Evolutionary conservation across 202 grass and related monocot species (phyloP), one percentile per base, ranked within the genome.

Genomic region (Schoenoplectus triqueter): DNA sequence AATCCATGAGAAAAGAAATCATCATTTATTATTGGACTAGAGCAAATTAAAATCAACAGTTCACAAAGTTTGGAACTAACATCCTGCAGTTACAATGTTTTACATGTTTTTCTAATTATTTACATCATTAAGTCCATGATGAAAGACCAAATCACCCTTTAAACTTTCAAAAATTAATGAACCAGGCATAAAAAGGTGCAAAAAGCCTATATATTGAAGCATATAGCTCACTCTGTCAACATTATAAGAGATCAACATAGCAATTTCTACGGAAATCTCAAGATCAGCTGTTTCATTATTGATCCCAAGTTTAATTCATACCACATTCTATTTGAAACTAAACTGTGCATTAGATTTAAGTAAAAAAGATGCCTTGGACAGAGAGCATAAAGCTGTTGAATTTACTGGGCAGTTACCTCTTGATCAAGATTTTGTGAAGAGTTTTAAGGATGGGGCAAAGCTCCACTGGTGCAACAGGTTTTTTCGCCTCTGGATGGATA

Each of bases 371-470:
- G 17, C 73, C 10, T 22, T 14, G 6, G 61, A 78, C 65, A 63
- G 39, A 39, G 39, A 79, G 45, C 39, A 85, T 52, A 1, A n/a
- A 60, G 80, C 0, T 59, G 21, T 62, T 7, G 14, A 50, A 66
- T 78, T 78, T 78, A 80, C 51, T 64, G 14, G 9, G 39, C 56
- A 31, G 14, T 31, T 74, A 96, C 96, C 96, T 99, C 64, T 87
- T 94, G 80, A 99, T 99, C 84, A 99, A 88, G 86, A 99, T 99
- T 88, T 89, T 99, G 77, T 99, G 82, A 39, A 99, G 93, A 14
- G 84, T 92, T 85, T 95, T 99, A 84, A 99, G 82, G 64, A 99
- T 99, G 8, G 96, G 96, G 84, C 96, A 99, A 83, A 99, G 89
- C 79, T 99, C 93, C 45, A 99, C 93, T 0, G 96, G 96, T 6